phyloP scores from a whole-genome alignment of 2,329 filamentous ascomycete species.

The Phialophora chinensis region DNA sequence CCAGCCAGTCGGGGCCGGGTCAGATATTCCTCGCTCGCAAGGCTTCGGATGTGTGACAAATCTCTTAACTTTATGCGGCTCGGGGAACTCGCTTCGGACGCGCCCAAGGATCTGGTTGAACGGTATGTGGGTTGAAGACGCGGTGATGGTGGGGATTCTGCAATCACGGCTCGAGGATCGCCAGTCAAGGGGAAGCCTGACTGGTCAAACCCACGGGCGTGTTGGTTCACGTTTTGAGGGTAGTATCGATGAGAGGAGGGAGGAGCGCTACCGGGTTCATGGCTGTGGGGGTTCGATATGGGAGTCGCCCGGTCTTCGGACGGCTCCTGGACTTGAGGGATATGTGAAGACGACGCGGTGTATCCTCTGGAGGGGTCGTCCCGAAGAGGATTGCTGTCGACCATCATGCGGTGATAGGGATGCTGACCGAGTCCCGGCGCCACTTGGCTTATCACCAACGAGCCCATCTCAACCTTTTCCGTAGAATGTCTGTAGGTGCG shows the following conservation, averaged over 20 bases:
- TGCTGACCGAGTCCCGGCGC: slow-evolving; percentile 73
- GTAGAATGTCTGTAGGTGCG: slow-evolving; percentile 33
- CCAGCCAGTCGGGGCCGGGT: slow-evolving; percentile 57
- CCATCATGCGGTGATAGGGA: slow-evolving; percentile 68
- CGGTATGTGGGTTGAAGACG: slow-evolving; percentile 53
- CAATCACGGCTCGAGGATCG: slow-evolving; percentile 41
- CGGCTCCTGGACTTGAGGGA: slow-evolving; percentile 22
- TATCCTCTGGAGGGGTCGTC: slow-evolving; percentile 34
- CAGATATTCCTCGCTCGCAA: slow-evolving; percentile 78
- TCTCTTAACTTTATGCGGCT: slow-evolving; percentile 80
- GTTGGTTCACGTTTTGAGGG: slow-evolving; percentile 33
- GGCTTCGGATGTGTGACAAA: slow-evolving; percentile 86
- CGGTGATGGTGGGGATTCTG: slow-evolving; percentile 53
- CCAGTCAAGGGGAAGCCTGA: slow-evolving; percentile 42
- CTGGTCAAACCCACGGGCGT: slow-evolving; percentile 40
- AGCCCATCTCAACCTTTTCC: slow-evolving; percentile 61
- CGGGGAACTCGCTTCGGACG: slow-evolving; percentile 55
- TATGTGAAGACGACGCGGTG: slow-evolving; percentile 23
- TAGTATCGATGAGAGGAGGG: slow-evolving; percentile 27
- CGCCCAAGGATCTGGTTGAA: slow-evolving; percentile 51
- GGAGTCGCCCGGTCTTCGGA: slow-evolving; percentile 23
- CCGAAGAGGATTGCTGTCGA: slow-evolving; percentile 50
- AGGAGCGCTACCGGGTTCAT: slow-evolving; percentile 19
- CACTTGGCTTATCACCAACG: slow-evolving; percentile 69
- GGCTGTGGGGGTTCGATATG: slow-evolving; percentile 23